These are phyloP conservation scores for carrot (Daucus carota) DNA, from an alignment of 129 eudicot species.

Conservation along the genomic window DNA sequence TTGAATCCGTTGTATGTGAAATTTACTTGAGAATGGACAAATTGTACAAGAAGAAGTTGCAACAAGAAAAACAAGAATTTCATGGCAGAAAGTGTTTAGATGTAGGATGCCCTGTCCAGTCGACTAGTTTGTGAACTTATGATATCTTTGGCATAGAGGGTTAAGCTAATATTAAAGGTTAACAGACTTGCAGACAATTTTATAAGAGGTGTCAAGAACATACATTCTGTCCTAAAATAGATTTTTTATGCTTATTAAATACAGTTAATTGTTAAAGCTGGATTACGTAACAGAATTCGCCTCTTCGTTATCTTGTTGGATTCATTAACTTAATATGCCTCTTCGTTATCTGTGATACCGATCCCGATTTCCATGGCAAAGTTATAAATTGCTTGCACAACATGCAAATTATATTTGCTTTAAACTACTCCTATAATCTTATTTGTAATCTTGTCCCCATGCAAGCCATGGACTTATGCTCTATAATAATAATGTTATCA, in stretches of 20 bases:
- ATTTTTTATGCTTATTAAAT: background rate
- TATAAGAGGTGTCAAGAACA: slow-evolving; percentile 6
- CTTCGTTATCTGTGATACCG: background rate
- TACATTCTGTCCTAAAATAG: background rate
- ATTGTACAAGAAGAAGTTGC: slow-evolving; percentile 8
- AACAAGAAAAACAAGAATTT: background rate
- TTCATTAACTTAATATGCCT: background rate
- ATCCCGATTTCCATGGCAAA: slow-evolving; percentile 5
- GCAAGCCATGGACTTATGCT: background rate
- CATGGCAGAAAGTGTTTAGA: slow-evolving; percentile 10
- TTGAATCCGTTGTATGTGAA: slow-evolving; percentile 7
- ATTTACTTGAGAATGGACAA: slow-evolving; percentile 1
- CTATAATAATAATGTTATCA: background rate
- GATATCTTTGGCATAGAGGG: background rate
- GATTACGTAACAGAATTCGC: background rate
- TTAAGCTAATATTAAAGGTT: background rate
- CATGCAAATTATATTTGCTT: background rate
- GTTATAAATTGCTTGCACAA: background rate
- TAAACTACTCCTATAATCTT: background rate
- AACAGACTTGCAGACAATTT: background rate
- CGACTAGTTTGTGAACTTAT: background rate
- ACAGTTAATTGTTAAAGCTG: background rate
- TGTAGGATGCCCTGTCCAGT: background rate
- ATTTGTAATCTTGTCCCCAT: slow-evolving; percentile 8
- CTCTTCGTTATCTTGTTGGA: slow-evolving; percentile 7